Evolutionary conservation across 225 moss, liverwort and hornwort species (phyloP), one percentile per base, ranked within the genome.

Genomic region (Lunularia cruciata): DNA sequence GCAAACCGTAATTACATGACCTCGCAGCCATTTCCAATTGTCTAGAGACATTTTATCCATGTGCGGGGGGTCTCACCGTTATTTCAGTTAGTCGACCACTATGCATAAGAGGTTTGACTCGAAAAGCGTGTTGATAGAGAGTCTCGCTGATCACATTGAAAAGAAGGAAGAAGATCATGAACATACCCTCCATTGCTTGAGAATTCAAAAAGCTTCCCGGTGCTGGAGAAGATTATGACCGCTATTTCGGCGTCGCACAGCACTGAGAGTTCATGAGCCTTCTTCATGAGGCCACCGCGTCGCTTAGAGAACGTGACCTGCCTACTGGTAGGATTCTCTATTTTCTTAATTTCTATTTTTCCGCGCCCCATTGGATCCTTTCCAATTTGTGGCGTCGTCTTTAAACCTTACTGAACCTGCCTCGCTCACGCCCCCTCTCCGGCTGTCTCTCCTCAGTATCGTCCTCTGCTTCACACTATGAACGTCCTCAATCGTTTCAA

Each of bases 301-400:
- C 78, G 74, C 72, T 82, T 82, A 3, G 82, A 82, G 6, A 82
- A 82, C 28, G 78, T 82, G 28, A 82, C 82, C 60, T 82, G 78
- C 36, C 78, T 75, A 22, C 82, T 82, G 0, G 82, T 82, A 2
- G 82, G 82, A 78, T 82, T 82, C 72, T 82, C 82, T 61, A 82
- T 82, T 25, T 78, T 82, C 63, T 82, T 82, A 40, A 78, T 75
- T 71, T 82, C 82, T 72, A 78, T 82, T 78, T 82, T 82, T 16
- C 82, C 75, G 8, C 79, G 79, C 42, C 79, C 79, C 79, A 79
- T 79, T 25, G 54, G 57, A 54, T 57, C 57, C 54, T 68, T 56
- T 55, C 68, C 68, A 42, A 43, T 63, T 38, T 32, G 68, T 23
- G 42, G 61, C 68, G 60, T 61, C 75, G 68, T 61, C 26, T 61